Base-by-base conservation (phyloP, 352 stramenopile species). In the Globisporangium acanthophoron region DNA sequence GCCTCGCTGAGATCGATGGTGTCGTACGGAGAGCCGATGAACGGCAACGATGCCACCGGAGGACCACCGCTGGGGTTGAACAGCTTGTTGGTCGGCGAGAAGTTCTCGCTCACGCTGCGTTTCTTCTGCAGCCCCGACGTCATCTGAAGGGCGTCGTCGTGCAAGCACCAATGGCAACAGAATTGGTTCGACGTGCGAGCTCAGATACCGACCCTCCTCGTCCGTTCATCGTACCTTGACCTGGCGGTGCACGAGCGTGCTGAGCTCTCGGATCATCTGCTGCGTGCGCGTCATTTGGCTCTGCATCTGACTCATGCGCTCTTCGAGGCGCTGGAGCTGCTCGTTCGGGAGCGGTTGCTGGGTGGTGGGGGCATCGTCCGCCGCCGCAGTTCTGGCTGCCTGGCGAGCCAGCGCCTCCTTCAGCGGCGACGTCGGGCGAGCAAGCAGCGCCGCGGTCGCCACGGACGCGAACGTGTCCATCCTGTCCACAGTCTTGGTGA, bases 231-330 rank as follows among this genome's bases (percentile, higher is more conserved):
- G 33, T 20, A 81, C 72, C 62, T 82, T 70, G 50, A 83, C 50
- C 54, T 85, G 78, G n/a, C 70, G 70, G 31, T 81, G 56, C n/a
- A 88, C 54, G 4, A 79, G 46, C 6, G 61, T 37, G n/a, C 41
- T 80, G 37, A 89, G 58, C 5, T 81, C 69, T 3, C 65, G 67
- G 21, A 90, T 69, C 77, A 82, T 84, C 45, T 62, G 51, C 53
- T 88, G 74, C 15, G 77, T 82, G 4, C 55, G 56, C 8, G 66
- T 39, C 9, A 78, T 59, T 18, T 85, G 74, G 5, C 51, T 47
- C 46, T 85, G 71, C 50, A 90, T 62, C n/a, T 66, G 49, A 9
- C 65, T 52, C 18, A 87, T 70, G 16, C 74, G 68, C 6, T 68
- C 58, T 52, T 90, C 80, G 5, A 90, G 52, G 1, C 51, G 60